phyloP scores from a whole-genome alignment of 2,329 filamentous ascomycete genomes.

The Cladosporium phlei region DNA sequence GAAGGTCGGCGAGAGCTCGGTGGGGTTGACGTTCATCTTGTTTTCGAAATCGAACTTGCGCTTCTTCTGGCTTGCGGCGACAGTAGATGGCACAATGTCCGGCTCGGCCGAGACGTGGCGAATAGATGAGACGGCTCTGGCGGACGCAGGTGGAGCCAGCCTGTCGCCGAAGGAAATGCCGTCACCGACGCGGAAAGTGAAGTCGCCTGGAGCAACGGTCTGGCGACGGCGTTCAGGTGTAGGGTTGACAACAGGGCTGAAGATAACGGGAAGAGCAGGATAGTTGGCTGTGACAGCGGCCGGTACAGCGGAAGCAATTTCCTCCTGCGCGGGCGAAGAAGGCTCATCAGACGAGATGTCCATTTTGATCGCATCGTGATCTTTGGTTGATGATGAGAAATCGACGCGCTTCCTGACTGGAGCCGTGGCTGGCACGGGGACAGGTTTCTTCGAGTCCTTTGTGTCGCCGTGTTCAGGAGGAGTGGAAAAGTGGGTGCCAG shows the following conservation, averaged over 20 bases:
- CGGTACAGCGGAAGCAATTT: constrained; percentile 9
- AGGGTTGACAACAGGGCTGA: constrained; percentile 24
- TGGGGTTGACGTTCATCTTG: constrained; percentile 26
- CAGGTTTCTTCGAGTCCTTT: constrained; percentile 17
- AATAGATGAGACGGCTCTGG: constrained; percentile 37
- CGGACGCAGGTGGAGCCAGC: constrained; percentile 20
- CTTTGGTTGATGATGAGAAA: constrained; percentile 62
- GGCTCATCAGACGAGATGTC: constrained; percentile 20
- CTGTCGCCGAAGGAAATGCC: constrained; percentile 41
- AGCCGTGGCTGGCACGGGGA: constrained; percentile 56
- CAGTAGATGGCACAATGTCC: constrained; percentile 27
- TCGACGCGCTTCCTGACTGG: constrained; percentile 74
- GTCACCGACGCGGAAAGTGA: constrained; percentile 46
- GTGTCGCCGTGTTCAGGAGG: constrained; percentile 29
- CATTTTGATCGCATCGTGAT: constrained; percentile 20
- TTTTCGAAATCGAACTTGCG: constrained; percentile 39
- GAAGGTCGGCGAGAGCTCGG: constrained; percentile 18
- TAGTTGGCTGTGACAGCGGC: constrained; percentile 15
- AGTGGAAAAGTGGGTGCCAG: constrained; percentile 53
- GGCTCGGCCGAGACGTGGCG: constrained; percentile 39
- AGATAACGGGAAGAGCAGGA: constrained; percentile 16
- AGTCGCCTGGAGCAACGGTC: constrained; percentile 37
- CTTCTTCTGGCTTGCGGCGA: constrained; percentile 41
- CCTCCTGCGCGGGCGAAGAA: constrained; percentile 1
- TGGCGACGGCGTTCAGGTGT: constrained; percentile 32